A percentile compares a stretch with the other conserved stretches of the same genome.
These are phyloP conservation scores for Russula griseocarnosa DNA, from an alignment of 768 basidiomycete species.

Conservation along the genomic window DNA sequence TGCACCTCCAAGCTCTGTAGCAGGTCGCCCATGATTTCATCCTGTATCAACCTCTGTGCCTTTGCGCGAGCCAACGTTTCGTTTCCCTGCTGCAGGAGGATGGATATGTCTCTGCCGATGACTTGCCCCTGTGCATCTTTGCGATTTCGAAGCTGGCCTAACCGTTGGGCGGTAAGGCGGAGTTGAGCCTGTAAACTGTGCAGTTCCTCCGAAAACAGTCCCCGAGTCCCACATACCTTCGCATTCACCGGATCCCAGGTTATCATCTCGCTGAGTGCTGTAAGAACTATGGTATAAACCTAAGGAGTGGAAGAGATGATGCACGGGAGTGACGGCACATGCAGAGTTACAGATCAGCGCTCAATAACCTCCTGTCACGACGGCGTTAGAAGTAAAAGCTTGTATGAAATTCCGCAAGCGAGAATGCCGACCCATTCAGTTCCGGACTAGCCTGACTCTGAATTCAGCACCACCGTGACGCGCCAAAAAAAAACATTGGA, in stretches of 20 bases:
- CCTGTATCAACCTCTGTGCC: slow-evolving; percentile 60
- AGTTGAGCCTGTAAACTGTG: slow-evolving; percentile 50
- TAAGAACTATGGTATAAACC: background rate
- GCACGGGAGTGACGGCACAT: background rate
- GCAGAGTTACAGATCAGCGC: background rate
- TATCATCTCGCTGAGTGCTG: slow-evolving; percentile 25
- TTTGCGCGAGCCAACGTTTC: slow-evolving; percentile 65
- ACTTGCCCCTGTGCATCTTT: slow-evolving; percentile 62
- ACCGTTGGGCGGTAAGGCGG: slow-evolving; percentile 55
- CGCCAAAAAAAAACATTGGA: background rate
- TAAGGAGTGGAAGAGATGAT: background rate
- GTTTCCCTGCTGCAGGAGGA: slow-evolving; percentile 57
- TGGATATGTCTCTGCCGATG: slow-evolving; percentile 64
- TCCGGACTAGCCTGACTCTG: too few species aligned
- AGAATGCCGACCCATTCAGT: background rate
- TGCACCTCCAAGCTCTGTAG: slow-evolving; percentile 64
- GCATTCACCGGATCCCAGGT: slow-evolving; percentile 35
- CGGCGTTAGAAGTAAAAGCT: background rate
- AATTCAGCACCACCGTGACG: background rate
- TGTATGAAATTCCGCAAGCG: background rate
- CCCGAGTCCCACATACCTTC: slow-evolving; percentile 31
- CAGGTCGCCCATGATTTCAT: slow-evolving; percentile 59
- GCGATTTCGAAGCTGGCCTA: slow-evolving; percentile 67
- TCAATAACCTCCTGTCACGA: background rate
- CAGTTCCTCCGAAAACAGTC: slow-evolving; percentile 2